Base-by-base conservation (phyloP, 805 yeast genomes). In the Pichia paraexigua region DNA sequence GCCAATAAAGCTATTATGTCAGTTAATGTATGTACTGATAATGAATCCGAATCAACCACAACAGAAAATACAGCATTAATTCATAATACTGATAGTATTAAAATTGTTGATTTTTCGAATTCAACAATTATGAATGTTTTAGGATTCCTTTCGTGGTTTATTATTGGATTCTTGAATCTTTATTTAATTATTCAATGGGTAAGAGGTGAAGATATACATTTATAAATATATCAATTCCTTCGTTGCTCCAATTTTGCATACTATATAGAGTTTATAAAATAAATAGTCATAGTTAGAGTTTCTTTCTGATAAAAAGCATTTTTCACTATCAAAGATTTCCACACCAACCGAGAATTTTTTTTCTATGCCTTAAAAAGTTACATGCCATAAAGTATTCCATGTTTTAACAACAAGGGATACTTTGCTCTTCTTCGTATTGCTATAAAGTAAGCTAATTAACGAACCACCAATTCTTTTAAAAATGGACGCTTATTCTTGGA, bases 1-100 rank as follows among this genome's bases (percentile, higher is more conserved):
- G 79, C 87, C 47, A 76, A 73, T 48, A 82, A 79, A 60, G 65
- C 76, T 15, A 77, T 85, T 46, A 90, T 91, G 97, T 72, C 68
- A 46, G 79, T 82, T 7, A 74, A 76, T 51, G 56, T 58, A 5
- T 35, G 15, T 11, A n/a, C 30, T 20, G 21, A 43, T 9, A 28
- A 50, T 46, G 47, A 49, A 37, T 20, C 35, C 12, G 44, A 54
- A 24, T n/a, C 12, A 30, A 13, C n/a, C 3, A 30, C 45, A 41
- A 18, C 22, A 17, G 20, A 42, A 50, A 28, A 39, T 18, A 30
- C 54, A 6, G n/a, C 46, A n/a, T 43, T 53, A n/a, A 12, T 50
- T 1, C 10, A 12, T 13, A 22, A 28, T 4, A 41, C 27, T 1
- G 30, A 22, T 6, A 27, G 45, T 40, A 27, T 20, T 39, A 62